Conservation (phyloP, 208 protist species). For the Acanthamoeba lenticulata region DNA sequence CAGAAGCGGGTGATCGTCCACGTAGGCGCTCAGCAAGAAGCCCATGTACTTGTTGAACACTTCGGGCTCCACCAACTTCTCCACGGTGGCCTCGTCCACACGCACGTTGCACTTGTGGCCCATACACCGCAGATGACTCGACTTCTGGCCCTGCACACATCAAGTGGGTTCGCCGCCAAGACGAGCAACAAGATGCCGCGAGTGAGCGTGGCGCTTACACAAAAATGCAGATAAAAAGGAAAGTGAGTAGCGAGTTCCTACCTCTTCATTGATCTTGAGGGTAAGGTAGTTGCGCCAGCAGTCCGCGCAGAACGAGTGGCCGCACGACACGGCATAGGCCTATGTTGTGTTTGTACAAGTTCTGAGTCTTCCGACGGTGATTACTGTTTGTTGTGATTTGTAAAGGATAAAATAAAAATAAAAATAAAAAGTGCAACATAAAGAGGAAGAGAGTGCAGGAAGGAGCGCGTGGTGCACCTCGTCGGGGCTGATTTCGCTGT, state of each 20-base stretch:
- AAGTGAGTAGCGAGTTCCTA: background rate
- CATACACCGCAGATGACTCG: slow-evolving; percentile 44
- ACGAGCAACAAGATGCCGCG: background rate
- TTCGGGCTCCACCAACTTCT: slow-evolving; percentile 5
- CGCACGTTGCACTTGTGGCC: slow-evolving; percentile 54
- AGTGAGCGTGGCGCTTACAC: background rate
- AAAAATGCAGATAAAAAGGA: background rate
- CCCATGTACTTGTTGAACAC: slow-evolving; percentile 48
- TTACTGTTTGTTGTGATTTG: background rate
- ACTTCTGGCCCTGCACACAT: slow-evolving; percentile 25
- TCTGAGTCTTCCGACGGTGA: too few relatives aligned
- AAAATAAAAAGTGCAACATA: background rate
- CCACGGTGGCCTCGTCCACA: slow-evolving; percentile 19
- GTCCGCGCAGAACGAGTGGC: slow-evolving; percentile 26
- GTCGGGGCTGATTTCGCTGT: background rate
- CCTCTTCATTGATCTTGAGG: slow-evolving; percentile 48
- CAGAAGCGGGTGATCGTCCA: slow-evolving; percentile 28
- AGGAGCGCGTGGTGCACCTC: background rate
- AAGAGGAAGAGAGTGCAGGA: background rate
- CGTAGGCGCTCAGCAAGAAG: slow-evolving; percentile 14
- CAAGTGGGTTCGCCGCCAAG: too few relatives aligned
- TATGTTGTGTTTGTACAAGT: background rate
- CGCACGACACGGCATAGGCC: slow-evolving; percentile 17
- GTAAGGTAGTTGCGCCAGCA: slow-evolving; percentile 30
- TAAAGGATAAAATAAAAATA: too few relatives aligned